Evolutionary conservation across 768 basidiomycete genomes (phyloP).

Genomic region (Pleurotus giganteus): DNA sequence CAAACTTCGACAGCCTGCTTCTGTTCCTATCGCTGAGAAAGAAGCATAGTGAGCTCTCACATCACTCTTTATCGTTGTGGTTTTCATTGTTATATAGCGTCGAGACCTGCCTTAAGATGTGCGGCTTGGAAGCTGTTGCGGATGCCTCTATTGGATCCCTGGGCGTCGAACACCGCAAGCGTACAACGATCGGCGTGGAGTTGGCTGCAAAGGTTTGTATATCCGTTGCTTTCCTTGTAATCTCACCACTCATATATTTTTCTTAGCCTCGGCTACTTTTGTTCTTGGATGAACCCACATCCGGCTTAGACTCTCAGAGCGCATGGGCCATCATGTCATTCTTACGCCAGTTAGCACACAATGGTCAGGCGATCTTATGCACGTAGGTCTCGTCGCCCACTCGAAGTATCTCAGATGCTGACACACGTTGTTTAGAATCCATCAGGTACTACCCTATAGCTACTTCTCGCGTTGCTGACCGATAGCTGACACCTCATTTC

Average conservation of each 20-base stretch:
- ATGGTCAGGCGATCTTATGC: constrained; percentile 86
- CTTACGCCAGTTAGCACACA: constrained; percentile 70
- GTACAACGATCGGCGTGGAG: constrained; percentile 86
- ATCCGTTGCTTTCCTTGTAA: not conserved
- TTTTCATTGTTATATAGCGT: constrained; percentile 26
- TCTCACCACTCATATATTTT: not conserved
- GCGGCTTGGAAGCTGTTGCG: constrained; percentile 61
- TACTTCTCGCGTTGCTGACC: not conserved
- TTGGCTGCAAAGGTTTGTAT: constrained; percentile 80
- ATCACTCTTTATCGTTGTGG: not conserved
- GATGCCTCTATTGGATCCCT: constrained; percentile 70
- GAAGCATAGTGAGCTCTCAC: constrained; percentile 62
- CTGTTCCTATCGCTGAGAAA: constrained; percentile 68
- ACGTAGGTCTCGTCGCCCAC: constrained; percentile 46
- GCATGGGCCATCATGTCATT: constrained; percentile 82
- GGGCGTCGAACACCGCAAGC: constrained; percentile 72
- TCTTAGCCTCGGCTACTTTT: constrained; percentile 69
- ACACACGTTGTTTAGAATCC: constrained; percentile 33
- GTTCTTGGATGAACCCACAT: constrained; percentile 88
- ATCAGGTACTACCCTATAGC: constrained; percentile 28
- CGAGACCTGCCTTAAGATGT: constrained; percentile 52
- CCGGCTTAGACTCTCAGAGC: constrained; percentile 85
- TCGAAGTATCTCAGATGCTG: not conserved
- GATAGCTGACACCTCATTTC: constrained; percentile 18
- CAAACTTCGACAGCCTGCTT: constrained; percentile 68